These are phyloP conservation scores for Aspergillus sp. DNA, from an alignment of 2,329 filamentous ascomycete species.

Conservation along the genomic window DNA sequence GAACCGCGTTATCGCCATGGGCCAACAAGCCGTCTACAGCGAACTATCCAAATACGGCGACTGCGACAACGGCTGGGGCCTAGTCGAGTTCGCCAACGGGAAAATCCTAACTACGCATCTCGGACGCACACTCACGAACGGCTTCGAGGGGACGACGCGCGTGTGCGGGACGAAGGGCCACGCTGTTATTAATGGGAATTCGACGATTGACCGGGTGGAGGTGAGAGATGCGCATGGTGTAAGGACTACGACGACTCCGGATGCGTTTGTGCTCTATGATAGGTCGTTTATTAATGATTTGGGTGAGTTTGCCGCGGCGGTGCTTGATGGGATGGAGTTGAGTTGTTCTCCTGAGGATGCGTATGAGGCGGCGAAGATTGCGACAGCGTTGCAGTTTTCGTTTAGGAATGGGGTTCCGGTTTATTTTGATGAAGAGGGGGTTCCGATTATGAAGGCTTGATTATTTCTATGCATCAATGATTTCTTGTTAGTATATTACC, in stretches of 20 bases:
- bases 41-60: conserved; percentile 9
- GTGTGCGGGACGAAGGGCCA: conserved; percentile 22
- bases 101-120: conserved; percentile 37
- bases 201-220: not conserved
- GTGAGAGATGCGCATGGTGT: not conserved
- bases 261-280: conserved; percentile 9
- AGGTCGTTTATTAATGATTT: conserved; percentile 6
- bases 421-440: conserved; percentile 10
- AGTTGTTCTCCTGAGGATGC: conserved; percentile 11
- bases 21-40: conserved; percentile 7
- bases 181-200: no score
- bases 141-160: conserved; percentile 35
- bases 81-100: conserved; percentile 40
- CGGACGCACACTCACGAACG: conserved; percentile 38
- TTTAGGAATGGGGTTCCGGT: conserved; percentile 10
- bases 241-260: not conserved
- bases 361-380: conserved; percentile 8
- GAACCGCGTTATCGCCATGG: conserved; percentile 8
- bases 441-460: conserved; percentile 3
- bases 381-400: conserved; percentile 6
- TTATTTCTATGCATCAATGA: no score
- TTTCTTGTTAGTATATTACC: no score
- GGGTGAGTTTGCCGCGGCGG: conserved; percentile 6
- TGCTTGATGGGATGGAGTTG: conserved; percentile 1
- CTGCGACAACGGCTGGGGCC: conserved; percentile 27